A percentile compares a stretch with the other conserved stretches of the same genome.
These are phyloP conservation scores for Kuraishia ogatae DNA, from an alignment of 805 yeast genomes.

Conservation along the genomic window DNA sequence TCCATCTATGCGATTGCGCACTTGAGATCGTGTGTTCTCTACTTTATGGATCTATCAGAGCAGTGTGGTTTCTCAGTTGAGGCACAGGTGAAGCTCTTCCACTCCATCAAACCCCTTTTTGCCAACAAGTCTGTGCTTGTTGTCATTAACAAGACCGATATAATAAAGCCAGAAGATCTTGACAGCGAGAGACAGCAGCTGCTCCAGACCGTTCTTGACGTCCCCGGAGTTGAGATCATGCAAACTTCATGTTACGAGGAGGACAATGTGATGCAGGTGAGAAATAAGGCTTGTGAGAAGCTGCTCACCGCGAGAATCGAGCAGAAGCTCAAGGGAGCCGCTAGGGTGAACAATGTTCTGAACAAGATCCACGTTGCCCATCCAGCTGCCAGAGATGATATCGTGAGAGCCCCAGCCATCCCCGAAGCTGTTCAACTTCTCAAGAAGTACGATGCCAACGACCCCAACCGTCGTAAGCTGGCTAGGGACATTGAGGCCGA, in stretches of 20 bases:
- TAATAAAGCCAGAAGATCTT: constrained; percentile 77
- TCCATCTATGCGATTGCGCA: constrained; percentile 98
- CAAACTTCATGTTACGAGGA: constrained; percentile 89
- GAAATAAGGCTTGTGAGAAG: constrained; percentile 97
- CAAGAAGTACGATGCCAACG: constrained; percentile 66
- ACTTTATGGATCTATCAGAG: constrained; percentile 97
- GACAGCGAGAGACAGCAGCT: constrained; percentile 66
- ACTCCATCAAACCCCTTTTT: constrained; percentile 92
- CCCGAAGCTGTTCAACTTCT: constrained; percentile 64
- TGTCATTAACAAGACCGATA: constrained; percentile 92
- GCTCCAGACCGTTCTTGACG: constrained; percentile 52
- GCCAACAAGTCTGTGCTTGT: constrained; percentile 95
- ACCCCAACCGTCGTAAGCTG: constrained; percentile 73
- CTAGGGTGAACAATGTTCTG: constrained; percentile 80
- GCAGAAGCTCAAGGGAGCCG: constrained; percentile 88
- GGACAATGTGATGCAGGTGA: constrained; percentile 90
- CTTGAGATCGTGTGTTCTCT: constrained; percentile 89
- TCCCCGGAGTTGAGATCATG: constrained; percentile 86
- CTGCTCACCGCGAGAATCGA: constrained; percentile 91
- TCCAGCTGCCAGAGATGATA: constrained; percentile 84
- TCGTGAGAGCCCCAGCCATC: constrained; percentile 68
- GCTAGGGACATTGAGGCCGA: constrained; percentile 88
- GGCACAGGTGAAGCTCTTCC: constrained; percentile 95
- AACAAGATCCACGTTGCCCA: constrained; percentile 93
- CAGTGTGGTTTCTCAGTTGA: constrained; percentile 98